These are phyloP conservation scores for Boletus semigastroideus DNA, from an alignment of 1,284 basidiomycete species.

Conservation along the genomic window DNA sequence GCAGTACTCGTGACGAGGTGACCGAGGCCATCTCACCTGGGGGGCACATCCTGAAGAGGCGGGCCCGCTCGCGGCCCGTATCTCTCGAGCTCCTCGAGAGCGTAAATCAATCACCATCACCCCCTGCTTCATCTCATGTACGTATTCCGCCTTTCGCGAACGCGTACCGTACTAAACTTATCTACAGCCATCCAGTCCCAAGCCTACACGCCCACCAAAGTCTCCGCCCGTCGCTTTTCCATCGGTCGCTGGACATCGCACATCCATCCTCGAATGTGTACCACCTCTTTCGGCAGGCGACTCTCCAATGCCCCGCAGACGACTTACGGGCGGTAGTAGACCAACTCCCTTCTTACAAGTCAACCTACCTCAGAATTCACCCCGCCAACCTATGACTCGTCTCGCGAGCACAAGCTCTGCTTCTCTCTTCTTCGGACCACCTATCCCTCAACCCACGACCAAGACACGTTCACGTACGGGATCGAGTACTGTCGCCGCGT, in stretches of 20 bases:
- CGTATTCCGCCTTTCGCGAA: constrained; percentile 16
- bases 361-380: constrained; percentile 22
- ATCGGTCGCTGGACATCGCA: constrained; percentile 27
- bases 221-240: constrained; percentile 35
- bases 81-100: constrained; percentile 63
- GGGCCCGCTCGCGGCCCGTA: constrained; percentile 65
- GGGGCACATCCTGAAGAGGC: constrained; percentile 69
- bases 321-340: constrained; percentile 38
- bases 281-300: constrained; percentile 36
- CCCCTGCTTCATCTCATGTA: constrained; percentile 42
- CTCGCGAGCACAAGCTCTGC: constrained; percentile 54
- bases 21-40: constrained; percentile 69
- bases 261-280: constrained; percentile 2
- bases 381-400: constrained; percentile 35
- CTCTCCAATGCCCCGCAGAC: constrained; percentile 50
- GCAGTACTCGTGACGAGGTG: constrained; percentile 48
- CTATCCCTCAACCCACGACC: constrained; percentile 42
- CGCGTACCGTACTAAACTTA: constrained; percentile 3
- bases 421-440: constrained; percentile 71
- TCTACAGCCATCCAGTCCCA: constrained; percentile 23
- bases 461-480: constrained; percentile 24
- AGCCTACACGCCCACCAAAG: constrained; percentile 13
- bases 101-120: constrained; percentile 40
- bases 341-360: constrained; percentile 20
- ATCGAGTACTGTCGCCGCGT: constrained; percentile 15